Evolutionary conservation across 805 yeast genomes (phyloP).

Genomic region (Pichia cephalocereana): DNA sequence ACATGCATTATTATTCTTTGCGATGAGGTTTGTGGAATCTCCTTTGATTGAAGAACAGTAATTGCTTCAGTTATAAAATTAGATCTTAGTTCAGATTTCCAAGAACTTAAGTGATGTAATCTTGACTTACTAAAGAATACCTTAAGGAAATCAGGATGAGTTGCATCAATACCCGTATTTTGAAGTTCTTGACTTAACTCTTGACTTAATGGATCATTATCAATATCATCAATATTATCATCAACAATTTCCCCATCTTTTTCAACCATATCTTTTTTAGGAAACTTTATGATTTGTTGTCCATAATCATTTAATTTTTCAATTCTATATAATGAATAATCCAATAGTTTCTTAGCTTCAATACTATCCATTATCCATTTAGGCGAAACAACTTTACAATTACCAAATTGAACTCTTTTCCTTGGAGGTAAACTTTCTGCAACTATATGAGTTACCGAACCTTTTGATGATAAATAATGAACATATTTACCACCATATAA

Average conservation of each 20-base stretch:
- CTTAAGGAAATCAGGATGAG: slow-evolving; percentile 65
- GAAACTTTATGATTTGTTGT: slow-evolving; percentile 34
- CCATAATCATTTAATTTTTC: slow-evolving; percentile 34
- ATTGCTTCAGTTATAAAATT: slow-evolving; percentile 47
- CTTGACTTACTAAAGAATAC: slow-evolving; percentile 75
- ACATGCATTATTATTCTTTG: slow-evolving; percentile 52
- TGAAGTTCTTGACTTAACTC: slow-evolving; percentile 3
- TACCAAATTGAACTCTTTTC: slow-evolving; percentile 54
- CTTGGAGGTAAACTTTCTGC: slow-evolving; percentile 74
- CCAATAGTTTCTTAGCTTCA: slow-evolving; percentile 34
- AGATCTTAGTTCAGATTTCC: slow-evolving; percentile 69
- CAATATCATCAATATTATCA: slow-evolving; percentile 8
- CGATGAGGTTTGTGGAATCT: slow-evolving; percentile 4
- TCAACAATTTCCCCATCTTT: slow-evolving; percentile 6
- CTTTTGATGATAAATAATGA: slow-evolving; percentile 60
- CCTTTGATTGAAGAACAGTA: slow-evolving; percentile 10
- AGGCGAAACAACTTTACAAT: slow-evolving; percentile 71
- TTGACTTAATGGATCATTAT: slow-evolving; percentile 6
- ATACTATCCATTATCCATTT: slow-evolving; percentile 72
- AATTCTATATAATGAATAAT: slow-evolving; percentile 66
- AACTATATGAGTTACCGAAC: slow-evolving; percentile 74
- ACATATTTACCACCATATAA: slow-evolving; percentile 73
- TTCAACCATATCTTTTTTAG: background rate
- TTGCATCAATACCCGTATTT: slow-evolving; percentile 40
- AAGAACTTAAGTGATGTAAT: slow-evolving; percentile 77